phyloP scores from a whole-genome alignment of 495 filamentous ascomycete species.

The Staphylotrichum longicolle region DNA sequence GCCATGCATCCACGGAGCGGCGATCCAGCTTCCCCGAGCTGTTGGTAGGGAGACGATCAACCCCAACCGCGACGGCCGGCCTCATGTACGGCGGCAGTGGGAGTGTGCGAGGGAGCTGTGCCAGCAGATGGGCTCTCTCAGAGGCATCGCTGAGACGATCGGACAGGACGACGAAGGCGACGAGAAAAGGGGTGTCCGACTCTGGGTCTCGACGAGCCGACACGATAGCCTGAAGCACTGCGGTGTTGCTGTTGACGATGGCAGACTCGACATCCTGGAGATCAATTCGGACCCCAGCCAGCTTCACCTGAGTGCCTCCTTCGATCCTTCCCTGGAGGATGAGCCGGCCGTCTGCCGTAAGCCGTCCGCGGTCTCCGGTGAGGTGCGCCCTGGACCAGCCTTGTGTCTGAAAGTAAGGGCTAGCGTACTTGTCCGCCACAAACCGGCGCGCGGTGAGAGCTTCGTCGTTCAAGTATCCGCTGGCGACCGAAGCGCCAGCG shows the following conservation, averaged over 20 bases:
- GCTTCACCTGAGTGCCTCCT: slow-evolving; percentile 52
- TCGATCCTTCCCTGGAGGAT: slow-evolving; percentile 41
- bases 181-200: too few species aligned
- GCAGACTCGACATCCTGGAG: slow-evolving; percentile 47
- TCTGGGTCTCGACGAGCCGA: too few species aligned
- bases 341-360: slow-evolving; percentile 40
- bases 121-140: too few species aligned
- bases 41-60: slow-evolving; percentile 18
- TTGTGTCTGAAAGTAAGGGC: neutral
- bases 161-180: too few species aligned
- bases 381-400: slow-evolving; percentile 32
- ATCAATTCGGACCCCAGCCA: slow-evolving; percentile 54
- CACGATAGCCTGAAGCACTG: too few species aligned
- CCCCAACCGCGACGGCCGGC: slow-evolving; percentile 28
- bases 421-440: neutral
- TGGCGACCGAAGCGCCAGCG: slow-evolving; percentile 37
- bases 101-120: neutral
- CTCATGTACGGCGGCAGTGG: slow-evolving; percentile 23
- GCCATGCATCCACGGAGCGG: neutral
- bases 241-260: too few species aligned
- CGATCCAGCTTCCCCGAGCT: slow-evolving; percentile 21
- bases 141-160: too few species aligned
- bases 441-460: neutral
- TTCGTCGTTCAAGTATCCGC: slow-evolving; percentile 33
- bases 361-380: slow-evolving; percentile 42